These are phyloP conservation scores for Ricinus communis DNA, from an alignment of 345 rosid species.

Conservation along the genomic window DNA sequence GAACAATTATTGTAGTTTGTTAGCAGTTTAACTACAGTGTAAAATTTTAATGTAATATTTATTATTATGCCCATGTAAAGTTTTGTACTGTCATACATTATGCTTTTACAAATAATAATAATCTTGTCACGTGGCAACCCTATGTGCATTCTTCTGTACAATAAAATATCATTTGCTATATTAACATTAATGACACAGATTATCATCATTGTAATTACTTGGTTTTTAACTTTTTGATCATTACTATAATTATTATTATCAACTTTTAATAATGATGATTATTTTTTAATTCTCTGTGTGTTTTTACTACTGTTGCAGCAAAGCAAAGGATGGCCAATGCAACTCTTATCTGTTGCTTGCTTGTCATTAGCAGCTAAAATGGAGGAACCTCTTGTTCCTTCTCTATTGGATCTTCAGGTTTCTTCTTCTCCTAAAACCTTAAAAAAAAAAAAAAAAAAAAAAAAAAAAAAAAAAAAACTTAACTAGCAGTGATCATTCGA, in stretches of 20 bases:
- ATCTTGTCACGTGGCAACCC: constrained; percentile 17
- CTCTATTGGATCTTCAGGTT: constrained; percentile 88
- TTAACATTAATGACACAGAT: neutral
- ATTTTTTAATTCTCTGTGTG: neutral
- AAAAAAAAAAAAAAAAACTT: no score
- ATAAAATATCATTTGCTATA: neutral
- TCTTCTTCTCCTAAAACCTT: neutral
- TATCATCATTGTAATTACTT: neutral
- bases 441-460: no score
- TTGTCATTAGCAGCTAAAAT: constrained; percentile 94
- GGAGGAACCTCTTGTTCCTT: constrained; percentile 96
- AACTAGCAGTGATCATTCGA: neutral
- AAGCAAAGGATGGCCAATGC: constrained; percentile 82
- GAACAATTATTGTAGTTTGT: neutral
- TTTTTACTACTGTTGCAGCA: constrained; percentile 42
- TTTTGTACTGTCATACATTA: constrained; percentile 15
- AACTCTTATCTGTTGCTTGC: constrained; percentile 87
- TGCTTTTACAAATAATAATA: neutral
- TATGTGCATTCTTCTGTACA: neutral
- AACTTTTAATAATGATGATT: constrained; percentile 21
- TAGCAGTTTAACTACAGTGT: constrained; percentile 1
- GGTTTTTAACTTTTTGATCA: neutral
- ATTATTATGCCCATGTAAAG: constrained; percentile 22
- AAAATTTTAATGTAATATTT: constrained; percentile 1
- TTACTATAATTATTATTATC: neutral